A percentile compares a stretch with the other conserved stretches of the same genome.
phyloP scores from a whole-genome alignment of 1,284 basidiomycete species.

The Cystobasidium sp. region DNA sequence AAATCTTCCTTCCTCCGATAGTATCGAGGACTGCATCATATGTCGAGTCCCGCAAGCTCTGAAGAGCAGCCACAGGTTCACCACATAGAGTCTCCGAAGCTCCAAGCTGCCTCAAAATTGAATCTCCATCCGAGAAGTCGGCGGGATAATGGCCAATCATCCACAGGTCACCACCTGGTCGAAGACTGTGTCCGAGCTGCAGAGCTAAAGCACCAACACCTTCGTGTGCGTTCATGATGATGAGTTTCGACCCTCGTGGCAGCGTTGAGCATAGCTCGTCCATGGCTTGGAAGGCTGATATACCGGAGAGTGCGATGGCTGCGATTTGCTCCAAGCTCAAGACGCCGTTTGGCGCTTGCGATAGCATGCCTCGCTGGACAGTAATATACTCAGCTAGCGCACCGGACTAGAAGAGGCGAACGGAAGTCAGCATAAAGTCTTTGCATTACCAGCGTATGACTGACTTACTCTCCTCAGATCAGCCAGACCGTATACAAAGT shows the following conservation, averaged over 20 bases:
- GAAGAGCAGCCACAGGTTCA: constrained; percentile 58
- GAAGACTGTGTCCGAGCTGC: constrained; percentile 56
- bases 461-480: constrained; percentile 54
- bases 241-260: constrained; percentile 56
- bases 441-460: neutral
- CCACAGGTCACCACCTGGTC: constrained; percentile 54
- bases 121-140: constrained; percentile 54
- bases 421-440: neutral
- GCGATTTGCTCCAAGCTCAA: constrained; percentile 58
- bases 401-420: constrained; percentile 51
- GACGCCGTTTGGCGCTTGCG: constrained; percentile 56
- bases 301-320: constrained; percentile 57
- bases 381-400: constrained; percentile 58
- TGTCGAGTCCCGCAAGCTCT: constrained; percentile 57
- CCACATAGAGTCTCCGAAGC: constrained; percentile 58
- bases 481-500: constrained; percentile 58
- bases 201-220: constrained; percentile 58
- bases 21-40: constrained; percentile 57
- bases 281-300: constrained; percentile 57
- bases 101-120: constrained; percentile 56
- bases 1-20: constrained; percentile 54
- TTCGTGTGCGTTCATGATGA: constrained; percentile 59
- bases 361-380: constrained; percentile 56
- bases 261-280: constrained; percentile 56
- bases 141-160: constrained; percentile 58